phyloP scores from a whole-genome alignment of 805 yeast genomes.

The Ogataea angusta region DNA sequence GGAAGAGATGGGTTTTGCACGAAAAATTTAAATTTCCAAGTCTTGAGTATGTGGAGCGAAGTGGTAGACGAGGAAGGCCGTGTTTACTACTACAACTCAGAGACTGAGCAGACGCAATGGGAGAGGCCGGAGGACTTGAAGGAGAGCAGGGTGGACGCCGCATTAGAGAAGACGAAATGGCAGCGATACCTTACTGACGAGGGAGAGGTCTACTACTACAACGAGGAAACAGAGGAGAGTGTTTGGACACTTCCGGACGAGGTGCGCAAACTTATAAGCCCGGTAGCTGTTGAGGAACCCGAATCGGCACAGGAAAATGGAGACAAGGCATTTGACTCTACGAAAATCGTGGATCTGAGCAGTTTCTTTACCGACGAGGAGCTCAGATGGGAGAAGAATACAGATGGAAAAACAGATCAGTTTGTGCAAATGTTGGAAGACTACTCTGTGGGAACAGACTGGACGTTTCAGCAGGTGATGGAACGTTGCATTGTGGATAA shows the following conservation, averaged over 20 bases:
- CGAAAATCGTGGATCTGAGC: conserved; percentile 10
- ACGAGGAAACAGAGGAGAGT: conserved; percentile 58
- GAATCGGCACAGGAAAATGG: conserved; percentile 14
- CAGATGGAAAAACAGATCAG: conserved; percentile 20
- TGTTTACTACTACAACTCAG: conserved; percentile 65
- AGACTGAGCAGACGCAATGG: conserved; percentile 74
- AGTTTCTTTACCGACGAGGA: conserved; percentile 7
- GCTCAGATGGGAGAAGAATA: neutral
- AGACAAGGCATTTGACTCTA: conserved; percentile 8
- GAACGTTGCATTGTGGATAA: conserved; percentile 53
- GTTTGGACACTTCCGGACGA: conserved; percentile 78
- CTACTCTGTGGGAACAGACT: conserved; percentile 60
- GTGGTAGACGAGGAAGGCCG: conserved; percentile 63
- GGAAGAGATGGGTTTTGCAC: conserved; percentile 10
- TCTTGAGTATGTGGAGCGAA: conserved; percentile 52
- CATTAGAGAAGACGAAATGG: conserved; percentile 53
- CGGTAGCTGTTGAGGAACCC: conserved; percentile 9
- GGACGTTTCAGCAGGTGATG: conserved; percentile 72
- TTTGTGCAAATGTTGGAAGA: conserved; percentile 55
- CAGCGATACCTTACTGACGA: conserved; percentile 45
- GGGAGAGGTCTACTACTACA: conserved; percentile 69
- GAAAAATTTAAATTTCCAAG: neutral
- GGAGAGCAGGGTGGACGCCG: conserved; percentile 36
- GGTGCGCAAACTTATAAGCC: conserved; percentile 23
- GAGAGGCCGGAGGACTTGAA: conserved; percentile 62